Base-by-base conservation (phyloP, 768 basidiomycete genomes). In the Crassisporium funariophilum region DNA sequence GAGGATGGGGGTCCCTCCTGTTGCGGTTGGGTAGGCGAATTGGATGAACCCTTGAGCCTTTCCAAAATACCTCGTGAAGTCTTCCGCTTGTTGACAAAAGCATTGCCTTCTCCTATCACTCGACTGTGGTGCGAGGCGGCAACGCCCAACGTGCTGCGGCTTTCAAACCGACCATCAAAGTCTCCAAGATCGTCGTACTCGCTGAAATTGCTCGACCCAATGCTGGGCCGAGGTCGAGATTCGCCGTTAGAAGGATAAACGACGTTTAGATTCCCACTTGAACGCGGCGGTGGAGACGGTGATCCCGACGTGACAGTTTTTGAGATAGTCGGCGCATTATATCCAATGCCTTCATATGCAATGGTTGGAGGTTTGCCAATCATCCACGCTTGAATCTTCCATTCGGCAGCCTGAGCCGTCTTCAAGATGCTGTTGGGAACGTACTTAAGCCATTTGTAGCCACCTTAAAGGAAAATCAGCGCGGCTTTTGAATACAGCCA, bases 321-420 rank as follows among this genome's bases (percentile, higher is more conserved):
- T 1, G 60, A 41, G 4, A 60, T 27, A 25, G 54, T 47, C 5
- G 69, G 71, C 15, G 79, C 81, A 34, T 82, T 82, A 60, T 88
- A 92, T 15, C 89, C 92, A 59, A 97, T 94, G 22, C 91, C 92
- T 57, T 90, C 80, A 58, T 84, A 92, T 1, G 87, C 77, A 33
- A 92, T 74, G 1, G 86, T 84, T 8, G 94, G 95, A 13, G 92
- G 91, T 59, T 98, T 98, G 53, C 95, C 97, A 22, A 99, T 81
- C 85, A 91, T 91, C 91, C 95, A 98, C 0, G 91, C 89, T 60
- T 97, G 93, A 35, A 98, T 75, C 65, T 88, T 92, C 94, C 94
- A 98, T 61, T 99, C 95, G 0, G 95, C 95, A 4, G 93, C 91
- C 65, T 95, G 94, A 0, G 94, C 95, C 0, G 94, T 94, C 72